Conservation (phyloP, 768 basidiomycete species). For the Suillus luteus region DNA sequence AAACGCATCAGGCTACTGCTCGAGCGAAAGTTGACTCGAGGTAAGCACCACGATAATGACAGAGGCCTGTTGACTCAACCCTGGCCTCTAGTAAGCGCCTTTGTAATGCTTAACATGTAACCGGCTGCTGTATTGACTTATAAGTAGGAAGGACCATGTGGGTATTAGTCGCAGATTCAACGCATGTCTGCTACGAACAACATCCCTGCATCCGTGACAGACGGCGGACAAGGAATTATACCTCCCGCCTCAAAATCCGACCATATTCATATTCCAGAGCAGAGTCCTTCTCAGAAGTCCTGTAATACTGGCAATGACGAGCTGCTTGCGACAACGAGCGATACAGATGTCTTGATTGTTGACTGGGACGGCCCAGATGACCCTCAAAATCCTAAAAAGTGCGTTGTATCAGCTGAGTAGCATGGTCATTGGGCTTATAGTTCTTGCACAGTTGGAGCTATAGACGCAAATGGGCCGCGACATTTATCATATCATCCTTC, state of each 20-base stretch:
- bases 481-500: constrained; percentile 63
- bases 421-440: background rate
- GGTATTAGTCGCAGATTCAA: background rate
- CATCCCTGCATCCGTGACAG: background rate
- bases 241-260: background rate
- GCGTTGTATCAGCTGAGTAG: background rate
- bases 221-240: background rate
- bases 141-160: background rate
- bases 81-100: background rate
- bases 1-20: background rate
- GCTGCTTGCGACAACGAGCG: background rate
- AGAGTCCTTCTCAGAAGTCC: background rate
- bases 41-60: background rate
- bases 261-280: background rate
- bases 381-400: constrained; percentile 2
- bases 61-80: background rate
- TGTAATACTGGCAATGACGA: background rate
- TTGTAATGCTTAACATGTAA: background rate
- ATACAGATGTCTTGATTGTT: background rate
- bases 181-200: background rate
- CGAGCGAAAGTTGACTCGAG: background rate
- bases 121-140: background rate
- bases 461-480: constrained; percentile 63
- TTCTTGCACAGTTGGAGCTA: constrained; percentile 51
- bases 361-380: constrained; percentile 1